Percentiles rank a stretch among this genome's conserved stretches.
Conservation (phyloP, 768 basidiomycete genomes). For the Symmetrospora coprosmae region DNA sequence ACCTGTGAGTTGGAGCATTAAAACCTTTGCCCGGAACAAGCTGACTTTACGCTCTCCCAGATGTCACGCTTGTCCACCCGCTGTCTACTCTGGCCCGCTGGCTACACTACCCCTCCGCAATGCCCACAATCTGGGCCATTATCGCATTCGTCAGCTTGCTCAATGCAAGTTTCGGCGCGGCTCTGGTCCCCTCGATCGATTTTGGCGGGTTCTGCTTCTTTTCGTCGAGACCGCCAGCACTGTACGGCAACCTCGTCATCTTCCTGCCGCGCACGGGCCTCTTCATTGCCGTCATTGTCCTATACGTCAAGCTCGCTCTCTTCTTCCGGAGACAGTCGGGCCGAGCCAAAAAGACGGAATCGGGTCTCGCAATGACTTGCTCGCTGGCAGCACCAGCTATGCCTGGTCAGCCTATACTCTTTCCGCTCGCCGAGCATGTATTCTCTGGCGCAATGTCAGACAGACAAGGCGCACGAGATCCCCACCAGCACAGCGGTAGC, state of each 20-base stretch:
- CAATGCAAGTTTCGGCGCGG: slow-evolving; percentile 5
- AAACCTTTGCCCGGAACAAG: background rate
- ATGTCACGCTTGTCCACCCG: slow-evolving; percentile 6
- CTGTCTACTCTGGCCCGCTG: background rate
- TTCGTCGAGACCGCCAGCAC: background rate
- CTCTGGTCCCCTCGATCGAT: background rate
- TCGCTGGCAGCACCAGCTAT: no score
- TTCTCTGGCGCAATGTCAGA: no score
- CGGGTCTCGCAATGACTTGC: no score
- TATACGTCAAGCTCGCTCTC: background rate
- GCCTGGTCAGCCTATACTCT: no score
- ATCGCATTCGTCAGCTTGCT: slow-evolving; percentile 4
- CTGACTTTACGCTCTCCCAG: background rate
- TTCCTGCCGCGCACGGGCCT: slow-evolving; percentile 5
- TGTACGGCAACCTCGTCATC: slow-evolving; percentile 14
- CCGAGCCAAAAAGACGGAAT: background rate
- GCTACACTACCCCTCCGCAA: background rate
- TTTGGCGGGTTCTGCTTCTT: slow-evolving; percentile 17
- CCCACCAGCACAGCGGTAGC: no score
- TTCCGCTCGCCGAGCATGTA: no score
- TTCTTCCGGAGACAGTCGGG: slow-evolving; percentile 7
- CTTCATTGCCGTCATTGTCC: slow-evolving; percentile 3
- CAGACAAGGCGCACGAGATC: no score
- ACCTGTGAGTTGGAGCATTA: background rate
- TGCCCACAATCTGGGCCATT: slow-evolving; percentile 1